These are phyloP conservation scores for Chlamydomonas sphaeroides DNA, from an alignment of 139 green algal species.

Conservation along the genomic window DNA sequence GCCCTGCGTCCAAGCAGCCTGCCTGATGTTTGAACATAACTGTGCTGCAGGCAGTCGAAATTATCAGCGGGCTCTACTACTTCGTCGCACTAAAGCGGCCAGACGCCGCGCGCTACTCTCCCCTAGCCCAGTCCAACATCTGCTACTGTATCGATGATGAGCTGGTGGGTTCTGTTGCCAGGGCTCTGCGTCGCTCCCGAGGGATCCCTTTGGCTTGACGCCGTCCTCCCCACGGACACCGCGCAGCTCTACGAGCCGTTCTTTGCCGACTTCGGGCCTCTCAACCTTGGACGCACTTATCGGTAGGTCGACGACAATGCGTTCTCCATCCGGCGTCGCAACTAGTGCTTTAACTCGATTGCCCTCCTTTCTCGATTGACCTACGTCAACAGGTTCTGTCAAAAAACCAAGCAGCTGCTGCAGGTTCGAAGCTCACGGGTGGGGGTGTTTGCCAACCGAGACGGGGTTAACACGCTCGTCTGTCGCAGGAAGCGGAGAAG, in stretches of 20 bases:
- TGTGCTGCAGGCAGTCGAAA: slow-evolving; percentile 61
- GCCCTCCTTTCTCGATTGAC: too few species aligned
- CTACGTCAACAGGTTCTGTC: too few species aligned
- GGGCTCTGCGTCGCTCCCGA: too few species aligned
- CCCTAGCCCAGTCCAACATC: slow-evolving; percentile 47
- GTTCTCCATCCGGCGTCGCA: too few species aligned
- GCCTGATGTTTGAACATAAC: too few species aligned
- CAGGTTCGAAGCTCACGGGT: slow-evolving; percentile 48
- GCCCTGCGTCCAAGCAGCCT: too few species aligned
- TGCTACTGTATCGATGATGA: slow-evolving; percentile 77
- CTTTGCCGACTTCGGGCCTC: slow-evolving; percentile 91
- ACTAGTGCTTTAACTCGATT: too few species aligned
- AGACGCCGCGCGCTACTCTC: slow-evolving; percentile 44
- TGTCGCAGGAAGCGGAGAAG: slow-evolving; percentile 63
- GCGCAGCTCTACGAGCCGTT: slow-evolving; percentile 91
- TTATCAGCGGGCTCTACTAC: slow-evolving; percentile 74
- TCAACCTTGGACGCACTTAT: slow-evolving; percentile 87
- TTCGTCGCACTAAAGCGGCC: slow-evolving; percentile 58
- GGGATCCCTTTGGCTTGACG: too few species aligned
- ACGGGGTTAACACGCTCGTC: background rate
- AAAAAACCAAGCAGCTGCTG: slow-evolving; percentile 70
- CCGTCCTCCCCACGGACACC: too few species aligned
- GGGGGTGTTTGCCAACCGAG: background rate
- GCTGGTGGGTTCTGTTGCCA: slow-evolving; percentile 75
- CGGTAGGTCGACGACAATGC: too few species aligned